Conservation (phyloP, 768 basidiomycete species). For the Lentinula edodes region DNA sequence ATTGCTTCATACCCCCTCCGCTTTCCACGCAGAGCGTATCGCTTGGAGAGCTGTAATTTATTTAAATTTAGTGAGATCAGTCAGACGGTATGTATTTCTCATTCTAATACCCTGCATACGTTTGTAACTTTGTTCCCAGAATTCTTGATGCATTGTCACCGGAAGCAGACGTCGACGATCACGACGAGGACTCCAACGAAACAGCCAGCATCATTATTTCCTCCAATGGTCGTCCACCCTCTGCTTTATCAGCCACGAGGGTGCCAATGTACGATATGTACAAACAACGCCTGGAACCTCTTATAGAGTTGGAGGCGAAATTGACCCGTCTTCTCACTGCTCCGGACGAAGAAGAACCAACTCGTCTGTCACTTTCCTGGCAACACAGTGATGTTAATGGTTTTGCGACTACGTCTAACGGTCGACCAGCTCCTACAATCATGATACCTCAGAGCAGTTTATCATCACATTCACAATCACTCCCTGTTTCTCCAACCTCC, state of each 20-base stretch:
- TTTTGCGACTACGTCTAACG: slow-evolving; percentile 23
- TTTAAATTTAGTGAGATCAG: slow-evolving; percentile 79
- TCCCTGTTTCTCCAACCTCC: slow-evolving; percentile 18
- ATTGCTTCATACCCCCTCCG: slow-evolving; percentile 68
- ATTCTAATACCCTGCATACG: background rate
- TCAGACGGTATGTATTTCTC: slow-evolving; percentile 51
- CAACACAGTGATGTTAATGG: slow-evolving; percentile 23
- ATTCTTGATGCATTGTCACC: slow-evolving; percentile 72
- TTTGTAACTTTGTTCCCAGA: slow-evolving; percentile 25
- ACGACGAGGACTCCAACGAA: slow-evolving; percentile 53
- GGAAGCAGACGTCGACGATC: slow-evolving; percentile 57
- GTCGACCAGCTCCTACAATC: slow-evolving; percentile 47
- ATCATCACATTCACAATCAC: slow-evolving; percentile 16
- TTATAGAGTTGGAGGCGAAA: slow-evolving; percentile 63
- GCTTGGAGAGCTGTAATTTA: slow-evolving; percentile 89
- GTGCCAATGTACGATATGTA: slow-evolving; percentile 61
- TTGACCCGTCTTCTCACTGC: slow-evolving; percentile 64
- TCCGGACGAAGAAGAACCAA: slow-evolving; percentile 67
- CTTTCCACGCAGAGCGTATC: slow-evolving; percentile 74
- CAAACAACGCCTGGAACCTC: slow-evolving; percentile 57
- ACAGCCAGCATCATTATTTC: slow-evolving; percentile 47
- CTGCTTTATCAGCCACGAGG: slow-evolving; percentile 43
- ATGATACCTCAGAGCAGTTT: slow-evolving; percentile 34
- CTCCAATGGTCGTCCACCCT: slow-evolving; percentile 43
- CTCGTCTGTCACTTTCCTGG: slow-evolving; percentile 45